Percentiles rank a stretch among this genome's conserved stretches.
These are phyloP conservation scores for Trichoderma brevicompactum DNA, from an alignment of 2,329 filamentous ascomycete species.

Conservation along the genomic window DNA sequence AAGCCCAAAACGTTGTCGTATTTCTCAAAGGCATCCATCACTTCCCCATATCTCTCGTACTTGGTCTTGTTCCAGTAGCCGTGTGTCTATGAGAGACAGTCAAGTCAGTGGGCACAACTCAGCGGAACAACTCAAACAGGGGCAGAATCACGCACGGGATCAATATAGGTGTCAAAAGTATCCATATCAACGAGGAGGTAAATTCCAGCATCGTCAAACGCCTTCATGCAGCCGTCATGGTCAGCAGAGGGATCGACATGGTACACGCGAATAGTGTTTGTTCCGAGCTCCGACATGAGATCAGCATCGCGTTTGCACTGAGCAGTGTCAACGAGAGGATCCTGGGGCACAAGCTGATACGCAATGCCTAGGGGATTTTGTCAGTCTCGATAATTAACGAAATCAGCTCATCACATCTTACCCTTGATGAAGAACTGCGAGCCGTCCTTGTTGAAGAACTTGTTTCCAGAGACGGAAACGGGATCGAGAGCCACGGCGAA, in stretches of 20 bases:
- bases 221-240: slow-evolving; percentile 80
- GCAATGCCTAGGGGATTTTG: slow-evolving; percentile 65
- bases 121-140: neutral
- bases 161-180: slow-evolving; percentile 71
- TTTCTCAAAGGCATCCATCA: slow-evolving; percentile 76
- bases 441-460: slow-evolving; percentile 83
- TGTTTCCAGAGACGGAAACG: slow-evolving; percentile 68
- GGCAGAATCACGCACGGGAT: slow-evolving; percentile 53
- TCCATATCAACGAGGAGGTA: slow-evolving; percentile 86
- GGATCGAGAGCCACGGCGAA: slow-evolving; percentile 50
- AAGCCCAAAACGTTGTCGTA: slow-evolving; percentile 84
- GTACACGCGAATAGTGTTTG: slow-evolving; percentile 86
- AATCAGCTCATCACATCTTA: slow-evolving; percentile 39
- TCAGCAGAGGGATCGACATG: slow-evolving; percentile 75
- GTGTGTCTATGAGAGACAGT: slow-evolving; percentile 47
- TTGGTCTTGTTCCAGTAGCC: slow-evolving; percentile 77
- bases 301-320: slow-evolving; percentile 77
- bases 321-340: slow-evolving; percentile 74
- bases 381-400: neutral
- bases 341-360: slow-evolving; percentile 66
- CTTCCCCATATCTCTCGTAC: slow-evolving; percentile 67
- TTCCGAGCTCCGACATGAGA: slow-evolving; percentile 79
- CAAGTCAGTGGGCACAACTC: neutral
- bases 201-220: slow-evolving; percentile 78
- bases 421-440: slow-evolving; percentile 85